Percentiles rank a stretch among this genome's conserved stretches.
phyloP scores from a whole-genome alignment of 352 stramenopile genomes.

The Blastocystis hominis region DNA sequence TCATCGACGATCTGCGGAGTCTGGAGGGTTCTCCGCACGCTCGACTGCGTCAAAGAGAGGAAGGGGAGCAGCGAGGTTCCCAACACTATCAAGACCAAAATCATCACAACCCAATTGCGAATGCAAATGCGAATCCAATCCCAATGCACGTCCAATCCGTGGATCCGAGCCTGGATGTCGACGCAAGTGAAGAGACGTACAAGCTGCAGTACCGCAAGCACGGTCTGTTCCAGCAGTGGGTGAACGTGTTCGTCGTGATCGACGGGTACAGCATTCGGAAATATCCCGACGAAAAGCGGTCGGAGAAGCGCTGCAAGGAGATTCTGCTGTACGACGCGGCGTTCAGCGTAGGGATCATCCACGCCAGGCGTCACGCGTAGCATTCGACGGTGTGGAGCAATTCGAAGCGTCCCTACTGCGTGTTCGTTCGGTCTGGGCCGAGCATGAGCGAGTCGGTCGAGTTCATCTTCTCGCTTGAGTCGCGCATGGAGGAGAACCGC shows the following conservation, averaged over 20 bases:
- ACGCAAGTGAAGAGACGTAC: neutral
- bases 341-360: neutral
- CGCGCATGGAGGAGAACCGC: neutral
- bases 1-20: too few relatives aligned
- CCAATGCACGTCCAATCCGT: too few relatives aligned
- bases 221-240: neutral
- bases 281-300: neutral
- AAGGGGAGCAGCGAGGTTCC: too few relatives aligned
- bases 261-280: neutral
- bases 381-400: conserved; percentile 17
- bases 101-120: too few relatives aligned
- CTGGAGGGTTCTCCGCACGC: too few relatives aligned
- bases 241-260: neutral
- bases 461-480: neutral
- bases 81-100: too few relatives aligned
- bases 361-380: neutral
- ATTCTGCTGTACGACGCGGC: neutral
- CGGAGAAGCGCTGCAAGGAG: neutral
- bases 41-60: too few relatives aligned
- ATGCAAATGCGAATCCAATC: too few relatives aligned
- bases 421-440: neutral
- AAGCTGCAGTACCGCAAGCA: neutral
- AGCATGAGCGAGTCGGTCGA: neutral
- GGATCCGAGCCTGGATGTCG: neutral
- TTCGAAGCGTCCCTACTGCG: neutral